Percentiles rank a stretch among this genome's conserved stretches.
Evolutionary conservation across 179 eudicot species (phyloP).

Genomic region (Vitellaria paradoxa): DNA sequence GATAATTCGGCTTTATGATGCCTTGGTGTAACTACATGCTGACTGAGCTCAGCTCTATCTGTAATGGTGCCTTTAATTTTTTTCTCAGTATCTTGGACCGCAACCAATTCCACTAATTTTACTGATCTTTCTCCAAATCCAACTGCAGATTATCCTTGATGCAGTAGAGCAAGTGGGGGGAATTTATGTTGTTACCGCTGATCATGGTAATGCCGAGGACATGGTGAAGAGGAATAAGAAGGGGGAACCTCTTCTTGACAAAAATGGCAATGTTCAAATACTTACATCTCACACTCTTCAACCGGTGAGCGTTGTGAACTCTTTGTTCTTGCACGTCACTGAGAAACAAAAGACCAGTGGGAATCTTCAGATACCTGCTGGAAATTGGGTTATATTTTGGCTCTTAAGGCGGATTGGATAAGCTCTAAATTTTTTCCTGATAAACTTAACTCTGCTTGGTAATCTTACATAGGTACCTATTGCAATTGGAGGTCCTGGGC

Average conservation of each 20-base stretch:
- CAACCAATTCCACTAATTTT: slow-evolving; percentile 11
- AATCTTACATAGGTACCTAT: slow-evolving; percentile 63
- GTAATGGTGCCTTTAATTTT: neutral
- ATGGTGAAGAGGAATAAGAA: slow-evolving; percentile 96
- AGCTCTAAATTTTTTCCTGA: neutral
- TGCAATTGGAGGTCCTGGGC: slow-evolving; percentile 93
- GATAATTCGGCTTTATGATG: neutral
- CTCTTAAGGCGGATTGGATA: neutral
- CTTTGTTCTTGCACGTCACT: neutral
- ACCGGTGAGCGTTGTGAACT: slow-evolving; percentile 47
- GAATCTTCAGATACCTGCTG: neutral
- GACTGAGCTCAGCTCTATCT: neutral
- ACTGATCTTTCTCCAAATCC: neutral
- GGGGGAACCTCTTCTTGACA: slow-evolving; percentile 79
- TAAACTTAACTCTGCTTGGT: neutral
- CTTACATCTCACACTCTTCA: slow-evolving; percentile 86
- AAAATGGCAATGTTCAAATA: slow-evolving; percentile 74
- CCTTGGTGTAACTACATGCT: neutral
- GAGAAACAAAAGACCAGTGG: neutral
- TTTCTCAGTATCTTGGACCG: neutral
- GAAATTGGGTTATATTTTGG: neutral
- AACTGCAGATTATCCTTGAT: slow-evolving; percentile 69
- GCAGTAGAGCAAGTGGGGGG: slow-evolving; percentile 94
- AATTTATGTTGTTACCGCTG: slow-evolving; percentile 83
- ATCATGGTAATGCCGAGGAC: slow-evolving; percentile 97